Evolutionary conservation across 768 basidiomycete species (phyloP), one percentile per base, ranked within the genome.

Genomic region (Pleurotus giganteus): DNA sequence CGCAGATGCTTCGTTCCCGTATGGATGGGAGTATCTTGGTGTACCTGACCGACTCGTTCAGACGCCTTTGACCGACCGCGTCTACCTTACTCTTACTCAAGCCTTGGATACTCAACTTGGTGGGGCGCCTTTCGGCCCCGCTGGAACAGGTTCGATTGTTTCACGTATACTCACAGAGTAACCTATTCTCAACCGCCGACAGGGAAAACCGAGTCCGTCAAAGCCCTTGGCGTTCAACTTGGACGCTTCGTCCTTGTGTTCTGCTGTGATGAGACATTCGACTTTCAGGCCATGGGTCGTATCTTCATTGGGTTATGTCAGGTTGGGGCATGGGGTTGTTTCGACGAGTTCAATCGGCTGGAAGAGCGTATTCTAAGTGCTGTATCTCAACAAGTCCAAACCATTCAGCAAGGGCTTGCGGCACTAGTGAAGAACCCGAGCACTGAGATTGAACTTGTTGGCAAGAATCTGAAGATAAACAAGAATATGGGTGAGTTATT

Each of bases 171-270:
- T 34, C 6, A 21, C 21, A 29, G 31, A 28, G 51, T 54, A 56
- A 50, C 52, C 57, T 23, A 56, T 57, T 11, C 57, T 53, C 55
- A 39, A 41, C 51, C 41, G 13, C 41, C 29, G 17, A 32, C 61
- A 93, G 94, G 95, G 27, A 99, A 99, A 76, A 99, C 97, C 0
- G 97, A 99, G 71, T 98, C 97, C 1, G 97, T 99, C 67, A 99
- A 99, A 71, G 95, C 97, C 2, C 85, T 99, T 19, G 97, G 97
- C 47, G 93, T 98, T 2, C 95, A 97, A 63, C 84, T 99, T 4
- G 97, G 97, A 36, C 87, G 97, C 32, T 99, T 99, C 65, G 97
- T 99, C n/a, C 80, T 99, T 45, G 97, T 99, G n/a, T 99, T 99
- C 75, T 98, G 97, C 68, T 99, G 97, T 65, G 97, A 99, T 70